Conservation (phyloP, 1,284 basidiomycete genomes). For the Peniophora sp. region DNA sequence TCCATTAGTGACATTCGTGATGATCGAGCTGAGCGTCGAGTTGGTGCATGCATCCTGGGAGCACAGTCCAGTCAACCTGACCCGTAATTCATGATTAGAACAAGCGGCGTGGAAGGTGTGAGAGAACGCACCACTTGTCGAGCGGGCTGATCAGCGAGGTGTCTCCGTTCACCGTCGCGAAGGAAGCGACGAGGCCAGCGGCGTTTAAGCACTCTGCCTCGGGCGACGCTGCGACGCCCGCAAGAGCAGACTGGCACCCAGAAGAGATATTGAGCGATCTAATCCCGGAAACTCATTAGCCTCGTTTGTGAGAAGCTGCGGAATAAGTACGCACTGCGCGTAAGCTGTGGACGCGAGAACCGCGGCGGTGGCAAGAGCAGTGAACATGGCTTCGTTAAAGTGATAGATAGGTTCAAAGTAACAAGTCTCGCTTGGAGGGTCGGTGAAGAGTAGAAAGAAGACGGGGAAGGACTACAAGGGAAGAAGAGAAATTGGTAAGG, state of each 20-base stretch:
- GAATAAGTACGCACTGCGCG: constrained; percentile 29
- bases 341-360: constrained; percentile 30
- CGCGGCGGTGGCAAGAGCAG: constrained; percentile 17
- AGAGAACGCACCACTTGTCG: constrained; percentile 34
- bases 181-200: constrained; percentile 33
- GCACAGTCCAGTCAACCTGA: constrained; percentile 41
- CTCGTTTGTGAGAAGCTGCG: constrained; percentile 2
- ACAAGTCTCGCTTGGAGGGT: too few species aligned
- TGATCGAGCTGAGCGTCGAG: constrained; percentile 38
- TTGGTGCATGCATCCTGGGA: constrained; percentile 47
- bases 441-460: too few species aligned
- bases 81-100: too few species aligned
- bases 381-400: constrained; percentile 17
- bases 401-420: too few species aligned
- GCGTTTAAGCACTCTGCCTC: constrained; percentile 49
- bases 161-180: constrained; percentile 21
- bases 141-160: constrained; percentile 44
- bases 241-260: constrained; percentile 26
- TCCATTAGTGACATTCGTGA: constrained; percentile 39
- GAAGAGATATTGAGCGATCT: constrained; percentile 24
- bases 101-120: too few species aligned
- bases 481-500: too few species aligned
- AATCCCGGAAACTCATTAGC: background rate
- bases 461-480: too few species aligned
- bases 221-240: constrained; percentile 31